Base-by-base conservation (phyloP, 1,284 basidiomycete species). In the Neonothopanus nambi region DNA sequence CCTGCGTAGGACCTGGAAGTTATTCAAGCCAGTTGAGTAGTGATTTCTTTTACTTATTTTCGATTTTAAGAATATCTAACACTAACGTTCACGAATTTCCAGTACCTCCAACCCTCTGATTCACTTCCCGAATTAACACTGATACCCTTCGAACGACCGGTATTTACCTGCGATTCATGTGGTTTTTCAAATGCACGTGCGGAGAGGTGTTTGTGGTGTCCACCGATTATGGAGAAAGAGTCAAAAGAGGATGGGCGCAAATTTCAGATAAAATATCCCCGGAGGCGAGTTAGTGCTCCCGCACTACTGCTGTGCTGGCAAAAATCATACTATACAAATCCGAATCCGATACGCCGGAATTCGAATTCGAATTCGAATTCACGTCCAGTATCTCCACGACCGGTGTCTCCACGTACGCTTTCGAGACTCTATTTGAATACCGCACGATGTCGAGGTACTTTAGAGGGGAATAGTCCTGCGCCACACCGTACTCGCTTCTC, bases 191-290 rank as follows among this genome's bases (percentile, higher is more conserved):
- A 84, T 56, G 66, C 71, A 28, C 70, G 76, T 57, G 71, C 81
- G 51, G 72, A 74, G 20, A 66, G 82, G 52, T 84, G 82, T 65
- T 68, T 82, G 8, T 84, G 81, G 79, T 84, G 82, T 63, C 64
- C 71, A 56, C 75, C 78, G 73, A 3, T 11, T 33, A 11, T 9
- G 13, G 68, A 71, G 15, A 81, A 76, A 26, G 61, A 72, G 43
- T 71, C 69, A 45, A 71, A 72, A 5, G 66, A 68, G 58, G 30
- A 33, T 33, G 30, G 30, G 30, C 30, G 8, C 66, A 65, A 44
- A 67, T 66, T 42, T 75, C 74, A 60, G 70, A 74, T 56, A 56
- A 63, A 26, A 68, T 63, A 51, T 65, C 63, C 60, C 64, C 64
- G 45, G 61, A 56, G 74, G 49, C 64, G 72, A 54, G 55, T 73